Percentiles rank a stretch among this genome's conserved stretches.
phyloP scores from a whole-genome alignment of 176 grass and related monocot species.

The Sorghum bicolor region Sorghum_bicolor_NCBIv3 NC_012879.2:247501-248000 shows the following conservation, averaged over 20 bases:
- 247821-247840: background rate
- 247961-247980: background rate
- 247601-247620: constrained; percentile 79
- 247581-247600: constrained; percentile 69
- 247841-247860: constrained; percentile 46
- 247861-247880: constrained; percentile 62
- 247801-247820: background rate
- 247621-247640: constrained; percentile 82
- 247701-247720: constrained; percentile 47
- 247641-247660: background rate
- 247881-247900: constrained; percentile 79
- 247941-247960: background rate
- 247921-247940: background rate
- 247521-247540: constrained; percentile 66
- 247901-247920: constrained; percentile 84
- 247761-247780: constrained; percentile 55
- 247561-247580: constrained; percentile 50
- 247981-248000: background rate
- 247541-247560: constrained; percentile 28
- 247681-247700: background rate
- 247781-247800: constrained; percentile 18
- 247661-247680: background rate
- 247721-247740: constrained; percentile 83
- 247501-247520: constrained; percentile 52
- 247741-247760: constrained; percentile 59